Evolutionary conservation across 2,329 filamentous ascomycete species (phyloP), one percentile per base, ranked within the genome.

Genomic region (Aureobasidium sp.): DNA sequence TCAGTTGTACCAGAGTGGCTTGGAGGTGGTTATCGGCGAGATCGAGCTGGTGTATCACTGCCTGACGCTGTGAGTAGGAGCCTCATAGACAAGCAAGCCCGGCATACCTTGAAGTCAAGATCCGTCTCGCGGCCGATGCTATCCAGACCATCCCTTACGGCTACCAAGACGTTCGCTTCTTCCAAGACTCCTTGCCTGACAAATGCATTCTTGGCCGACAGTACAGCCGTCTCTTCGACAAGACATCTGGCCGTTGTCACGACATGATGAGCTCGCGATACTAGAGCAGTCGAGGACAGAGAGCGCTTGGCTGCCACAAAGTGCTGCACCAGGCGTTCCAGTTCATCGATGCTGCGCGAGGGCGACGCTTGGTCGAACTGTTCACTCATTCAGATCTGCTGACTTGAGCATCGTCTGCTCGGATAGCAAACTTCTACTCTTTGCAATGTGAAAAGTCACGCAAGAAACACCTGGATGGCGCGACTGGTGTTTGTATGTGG

Each of bases 301-400:
- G 92, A 92, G 46, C 90, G 85, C 72, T 96, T 96, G 9, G 93
- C 89, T 31, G 88, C 86, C 42, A 96, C 84, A 37, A 96, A 86
- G 74, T 95, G 86, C 57, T 85, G 83, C 60, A 96, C 89, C 45
- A 97, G 84, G 25, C 84, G 85, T 67, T 95, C 90, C 69, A 95
- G 82, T 51, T 72, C 72, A 53, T 74, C 68, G 61, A 68, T 65
- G 65, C 74, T 77, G 62, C 72, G 74, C 9, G 71, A 70, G 27
- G 74, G 75, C 8, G 77, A 78, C n/a, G 67, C 65, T 29, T 74
- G 71, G 62, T 74, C 74, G 10, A 74, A 69, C 3, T 68, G 64
- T 10, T 58, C 69, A 58, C 55, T 58, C 55, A 58, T 58, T 4
- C 42, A 57, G 53, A 57, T 3, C 38, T 57, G 53, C 40, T 35